These are phyloP conservation scores for Hanseniaspora clermontiae DNA, from an alignment of 805 yeast genomes.

Conservation along the genomic window DNA sequence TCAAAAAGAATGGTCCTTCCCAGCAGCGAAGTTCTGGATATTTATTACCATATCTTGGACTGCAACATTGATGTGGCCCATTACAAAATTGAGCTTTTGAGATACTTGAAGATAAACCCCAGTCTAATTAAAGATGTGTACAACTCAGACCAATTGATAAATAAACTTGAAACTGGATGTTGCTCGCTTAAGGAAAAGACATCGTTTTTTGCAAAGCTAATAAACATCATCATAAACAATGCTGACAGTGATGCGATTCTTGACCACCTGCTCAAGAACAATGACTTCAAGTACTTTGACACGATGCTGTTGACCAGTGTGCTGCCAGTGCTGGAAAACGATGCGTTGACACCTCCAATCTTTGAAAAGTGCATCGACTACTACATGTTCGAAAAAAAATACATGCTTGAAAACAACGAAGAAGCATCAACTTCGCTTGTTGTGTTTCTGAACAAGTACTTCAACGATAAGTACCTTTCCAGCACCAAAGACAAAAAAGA, in stretches of 20 bases:
- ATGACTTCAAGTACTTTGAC: not conserved
- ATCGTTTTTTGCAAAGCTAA: not conserved
- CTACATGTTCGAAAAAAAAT: not conserved
- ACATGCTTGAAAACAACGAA: not conserved
- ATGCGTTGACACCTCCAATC: not conserved
- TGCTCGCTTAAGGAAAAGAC: not conserved
- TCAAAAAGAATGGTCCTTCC: not conserved
- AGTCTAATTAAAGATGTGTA: not conserved
- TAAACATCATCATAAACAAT: not conserved
- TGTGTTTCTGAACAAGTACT: not conserved
- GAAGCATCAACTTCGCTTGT: not conserved
- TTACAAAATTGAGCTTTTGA: not conserved
- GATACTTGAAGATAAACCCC: not conserved
- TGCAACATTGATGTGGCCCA: not conserved
- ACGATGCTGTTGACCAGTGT: not conserved
- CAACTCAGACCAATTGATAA: not conserved
- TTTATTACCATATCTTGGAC: not conserved
- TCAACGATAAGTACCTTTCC: not conserved
- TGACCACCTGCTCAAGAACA: not conserved
- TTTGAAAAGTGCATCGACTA: not conserved
- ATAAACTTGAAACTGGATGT: not conserved
- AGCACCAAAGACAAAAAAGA: not conserved
- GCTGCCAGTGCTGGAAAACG: not conserved
- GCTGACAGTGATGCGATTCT: not conserved
- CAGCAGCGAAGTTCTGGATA: not conserved